phyloP scores from a whole-genome alignment of 768 basidiomycete species.

The Pluteus cervinus region DNA sequence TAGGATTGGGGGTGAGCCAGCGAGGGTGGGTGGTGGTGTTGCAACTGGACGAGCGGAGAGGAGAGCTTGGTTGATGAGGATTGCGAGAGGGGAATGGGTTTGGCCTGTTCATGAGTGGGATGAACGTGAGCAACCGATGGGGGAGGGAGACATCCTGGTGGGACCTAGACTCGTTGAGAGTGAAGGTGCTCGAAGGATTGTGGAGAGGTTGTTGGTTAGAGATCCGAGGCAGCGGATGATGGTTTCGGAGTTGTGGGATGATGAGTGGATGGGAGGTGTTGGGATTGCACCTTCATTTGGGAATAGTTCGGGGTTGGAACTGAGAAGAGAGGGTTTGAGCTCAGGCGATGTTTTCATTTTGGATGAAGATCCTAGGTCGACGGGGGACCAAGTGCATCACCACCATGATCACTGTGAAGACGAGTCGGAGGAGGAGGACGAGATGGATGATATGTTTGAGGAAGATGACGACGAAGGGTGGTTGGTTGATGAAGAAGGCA shows the following conservation, averaged over 20 bases:
- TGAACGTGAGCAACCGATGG: slow-evolving; percentile 3
- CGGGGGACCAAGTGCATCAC: not conserved
- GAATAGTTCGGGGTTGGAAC: slow-evolving; percentile 10
- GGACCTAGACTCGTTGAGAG: slow-evolving; percentile 32
- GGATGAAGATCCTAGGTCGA: too few species aligned
- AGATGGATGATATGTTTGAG: slow-evolving; percentile 15
- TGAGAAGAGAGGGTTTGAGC: slow-evolving; percentile 5
- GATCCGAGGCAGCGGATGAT: slow-evolving; percentile 61
- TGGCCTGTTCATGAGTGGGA: slow-evolving; percentile 46
- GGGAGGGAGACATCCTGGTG: slow-evolving; percentile 24
- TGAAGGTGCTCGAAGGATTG: slow-evolving; percentile 46
- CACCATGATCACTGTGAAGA: slow-evolving; percentile 2
- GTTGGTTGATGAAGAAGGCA: slow-evolving; percentile 22
- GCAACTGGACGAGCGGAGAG: slow-evolving; percentile 29
- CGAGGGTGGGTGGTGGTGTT: slow-evolving; percentile 15
- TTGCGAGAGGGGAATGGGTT: slow-evolving; percentile 72
- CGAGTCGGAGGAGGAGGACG: slow-evolving; percentile 7
- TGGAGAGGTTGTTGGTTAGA: slow-evolving; percentile 58
- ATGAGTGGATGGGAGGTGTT: slow-evolving; percentile 38
- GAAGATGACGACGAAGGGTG: slow-evolving; percentile 23
- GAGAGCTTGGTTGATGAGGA: slow-evolving; percentile 64
- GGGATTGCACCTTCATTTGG: slow-evolving; percentile 13
- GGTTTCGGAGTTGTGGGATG: slow-evolving; percentile 59
- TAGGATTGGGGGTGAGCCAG: slow-evolving; percentile 34
- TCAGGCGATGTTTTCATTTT: slow-evolving; percentile 3